Evolutionary conservation across 1,284 basidiomycete genomes (phyloP).

Genomic region (Ceratobasidium sp.): DNA sequence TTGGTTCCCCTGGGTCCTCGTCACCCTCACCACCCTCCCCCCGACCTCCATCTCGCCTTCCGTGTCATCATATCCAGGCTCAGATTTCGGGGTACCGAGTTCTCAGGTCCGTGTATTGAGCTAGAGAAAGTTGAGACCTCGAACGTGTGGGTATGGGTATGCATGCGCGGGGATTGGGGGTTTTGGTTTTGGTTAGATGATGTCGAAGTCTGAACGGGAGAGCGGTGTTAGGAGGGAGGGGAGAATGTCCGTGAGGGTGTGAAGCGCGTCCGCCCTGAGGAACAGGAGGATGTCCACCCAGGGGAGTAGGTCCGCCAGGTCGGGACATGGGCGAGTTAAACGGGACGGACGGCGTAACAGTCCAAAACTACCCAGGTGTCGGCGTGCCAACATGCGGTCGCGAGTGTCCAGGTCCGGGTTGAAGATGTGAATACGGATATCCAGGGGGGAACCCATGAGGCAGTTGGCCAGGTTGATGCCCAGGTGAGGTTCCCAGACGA

Average conservation of each 20-base stretch:
- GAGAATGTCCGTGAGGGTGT: background rate
- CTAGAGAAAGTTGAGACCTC: constrained; percentile 17
- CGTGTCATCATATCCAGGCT: background rate
- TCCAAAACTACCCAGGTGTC: background rate
- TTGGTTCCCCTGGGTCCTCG: background rate
- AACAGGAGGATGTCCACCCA: background rate
- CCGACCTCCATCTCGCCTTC: background rate
- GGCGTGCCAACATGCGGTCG: background rate
- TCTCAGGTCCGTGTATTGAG: background rate
- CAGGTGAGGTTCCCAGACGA: background rate
- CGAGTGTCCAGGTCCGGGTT: background rate
- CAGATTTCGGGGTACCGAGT: constrained; percentile 13
- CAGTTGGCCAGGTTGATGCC: too few species aligned
- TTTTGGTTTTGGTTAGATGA: background rate
- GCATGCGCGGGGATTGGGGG: too few species aligned
- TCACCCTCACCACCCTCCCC: background rate
- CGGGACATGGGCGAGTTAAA: background rate
- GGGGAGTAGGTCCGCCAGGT: background rate
- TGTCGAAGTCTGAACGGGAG: background rate
- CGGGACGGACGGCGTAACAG: background rate
- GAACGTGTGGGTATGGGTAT: constrained; percentile 28
- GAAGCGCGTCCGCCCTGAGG: background rate
- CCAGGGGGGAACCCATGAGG: background rate
- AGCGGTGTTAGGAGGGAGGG: background rate
- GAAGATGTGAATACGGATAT: background rate